These are phyloP conservation scores for Monilinia fructigena DNA, from an alignment of 2,329 filamentous ascomycete species.

Conservation along the genomic window DNA sequence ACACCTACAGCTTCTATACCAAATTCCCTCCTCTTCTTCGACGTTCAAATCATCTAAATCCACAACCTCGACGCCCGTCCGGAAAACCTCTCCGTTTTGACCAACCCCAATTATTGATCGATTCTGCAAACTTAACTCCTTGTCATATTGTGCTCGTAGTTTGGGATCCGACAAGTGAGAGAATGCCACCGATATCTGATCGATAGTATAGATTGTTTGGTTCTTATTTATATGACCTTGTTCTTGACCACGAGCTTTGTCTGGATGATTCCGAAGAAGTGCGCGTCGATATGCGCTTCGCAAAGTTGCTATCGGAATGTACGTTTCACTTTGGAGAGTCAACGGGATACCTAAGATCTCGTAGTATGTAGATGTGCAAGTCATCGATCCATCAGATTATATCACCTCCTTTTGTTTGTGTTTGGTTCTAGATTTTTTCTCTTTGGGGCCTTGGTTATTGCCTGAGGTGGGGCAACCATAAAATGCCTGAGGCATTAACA, in stretches of 20 bases:
- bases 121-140: slow-evolving; percentile 42
- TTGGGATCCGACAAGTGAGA: slow-evolving; percentile 52
- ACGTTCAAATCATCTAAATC: slow-evolving; percentile 64
- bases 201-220: slow-evolving; percentile 50
- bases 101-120: slow-evolving; percentile 28
- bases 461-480: neutral
- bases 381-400: slow-evolving; percentile 58
- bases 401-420: slow-evolving; percentile 48
- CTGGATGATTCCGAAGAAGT: slow-evolving; percentile 63
- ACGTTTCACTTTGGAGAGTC: slow-evolving; percentile 47
- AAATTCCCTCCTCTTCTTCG: slow-evolving; percentile 48
- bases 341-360: slow-evolving; percentile 58
- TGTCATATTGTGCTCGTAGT: slow-evolving; percentile 55
- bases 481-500: slow-evolving; percentile 4
- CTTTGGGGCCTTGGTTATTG: neutral
- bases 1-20: slow-evolving; percentile 61
- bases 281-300: slow-evolving; percentile 65
- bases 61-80: slow-evolving; percentile 60
- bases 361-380: slow-evolving; percentile 52
- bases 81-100: slow-evolving; percentile 42
- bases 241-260: slow-evolving; percentile 32
- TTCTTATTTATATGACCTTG: slow-evolving; percentile 23
- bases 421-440: slow-evolving; percentile 8
- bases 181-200: slow-evolving; percentile 63
- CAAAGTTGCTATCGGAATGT: slow-evolving; percentile 49